Evolutionary conservation across 2,329 filamentous ascomycete genomes (phyloP), one percentile per base, ranked within the genome.

Genomic region (Penicillium sp.): DNA sequence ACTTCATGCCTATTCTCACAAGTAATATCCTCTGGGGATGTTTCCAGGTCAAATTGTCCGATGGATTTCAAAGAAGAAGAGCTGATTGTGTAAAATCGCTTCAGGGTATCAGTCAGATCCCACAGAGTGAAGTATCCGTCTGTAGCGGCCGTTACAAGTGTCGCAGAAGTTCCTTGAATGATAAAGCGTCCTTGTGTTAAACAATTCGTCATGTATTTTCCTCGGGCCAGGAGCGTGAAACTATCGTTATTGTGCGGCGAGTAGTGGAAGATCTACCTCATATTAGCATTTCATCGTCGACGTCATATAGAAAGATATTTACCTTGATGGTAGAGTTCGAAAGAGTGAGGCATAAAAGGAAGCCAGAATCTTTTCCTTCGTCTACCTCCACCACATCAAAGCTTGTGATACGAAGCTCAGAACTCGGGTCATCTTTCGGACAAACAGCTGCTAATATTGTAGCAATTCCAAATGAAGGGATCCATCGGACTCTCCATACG

Each of bases 321-420:
- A 82, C 79, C 72, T 87, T 88, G 43, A 96, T 72, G 2, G 83
- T 86, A 0, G 93, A 97, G 74, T 97, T 93, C 0, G 93, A 97
- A 65, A 95, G 87, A 0, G 84, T 88, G 76, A 96, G 82, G 0
- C 85, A 86, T 53, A 97, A 80, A 3, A 85, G 68, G 65, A 89
- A 86, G 5, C 55, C 59, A 39, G 63, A 57, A 31, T 64, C 61
- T 19, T 59, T 63, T 2, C 63, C 65, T 56, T 63, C 57, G 55
- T 63, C 63, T 48, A 71, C 60, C 43, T 64, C 67, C 8, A 77
- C 59, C 0, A 88, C 79, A 65, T 93, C 89, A 68, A 96, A 95
- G 66, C 87, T 86, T 77, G 88, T 91, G 62, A 97, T 90, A 14
- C 93, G 83, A 54, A 96, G 79, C 71, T 97, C 93, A 13, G 79